phyloP scores from a whole-genome alignment of 495 filamentous ascomycete species.

The Penicillium longicatenatum region DNA sequence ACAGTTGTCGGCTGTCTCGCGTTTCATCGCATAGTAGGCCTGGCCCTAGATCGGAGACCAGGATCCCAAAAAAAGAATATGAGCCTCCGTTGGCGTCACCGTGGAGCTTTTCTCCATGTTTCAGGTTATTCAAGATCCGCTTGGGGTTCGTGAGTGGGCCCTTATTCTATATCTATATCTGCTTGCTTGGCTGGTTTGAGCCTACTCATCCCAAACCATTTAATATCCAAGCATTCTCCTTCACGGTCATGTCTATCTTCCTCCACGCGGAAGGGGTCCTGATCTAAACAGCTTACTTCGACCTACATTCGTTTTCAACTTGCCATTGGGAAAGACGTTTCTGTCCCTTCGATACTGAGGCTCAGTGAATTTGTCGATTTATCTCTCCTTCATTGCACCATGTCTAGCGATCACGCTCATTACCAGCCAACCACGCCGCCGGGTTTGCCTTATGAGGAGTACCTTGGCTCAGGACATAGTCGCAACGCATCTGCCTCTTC shows the following conservation, averaged over 20 bases:
- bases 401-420: slow-evolving; percentile 48
- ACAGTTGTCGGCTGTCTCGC: slow-evolving; percentile 37
- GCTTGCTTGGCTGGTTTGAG: slow-evolving; percentile 25
- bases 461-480: slow-evolving; percentile 38
- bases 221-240: slow-evolving; percentile 44
- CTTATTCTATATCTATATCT: slow-evolving; percentile 29
- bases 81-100: slow-evolving; percentile 34
- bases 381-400: slow-evolving; percentile 26
- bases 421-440: slow-evolving; percentile 54
- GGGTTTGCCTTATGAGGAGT: slow-evolving; percentile 33
- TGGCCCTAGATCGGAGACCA: slow-evolving; percentile 29
- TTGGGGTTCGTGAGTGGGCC: slow-evolving; percentile 27
- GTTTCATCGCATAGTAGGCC: slow-evolving; percentile 31
- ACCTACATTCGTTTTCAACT: slow-evolving; percentile 11
- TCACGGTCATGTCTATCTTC: slow-evolving; percentile 22
- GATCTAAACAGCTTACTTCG: slow-evolving; percentile 11
- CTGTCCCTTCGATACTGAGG: not conserved
- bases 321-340: not conserved
- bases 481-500: slow-evolving; percentile 51
- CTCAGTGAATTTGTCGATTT: not conserved
- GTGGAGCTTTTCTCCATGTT: slow-evolving; percentile 47
- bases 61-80: slow-evolving; percentile 35
- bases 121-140: slow-evolving; percentile 40
- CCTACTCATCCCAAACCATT: slow-evolving; percentile 34
- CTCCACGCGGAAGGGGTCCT: slow-evolving; percentile 14